Evolutionary conservation across 2,329 filamentous ascomycete genomes (phyloP).

Genomic region (Zymoseptoria pseudotritici): DNA sequence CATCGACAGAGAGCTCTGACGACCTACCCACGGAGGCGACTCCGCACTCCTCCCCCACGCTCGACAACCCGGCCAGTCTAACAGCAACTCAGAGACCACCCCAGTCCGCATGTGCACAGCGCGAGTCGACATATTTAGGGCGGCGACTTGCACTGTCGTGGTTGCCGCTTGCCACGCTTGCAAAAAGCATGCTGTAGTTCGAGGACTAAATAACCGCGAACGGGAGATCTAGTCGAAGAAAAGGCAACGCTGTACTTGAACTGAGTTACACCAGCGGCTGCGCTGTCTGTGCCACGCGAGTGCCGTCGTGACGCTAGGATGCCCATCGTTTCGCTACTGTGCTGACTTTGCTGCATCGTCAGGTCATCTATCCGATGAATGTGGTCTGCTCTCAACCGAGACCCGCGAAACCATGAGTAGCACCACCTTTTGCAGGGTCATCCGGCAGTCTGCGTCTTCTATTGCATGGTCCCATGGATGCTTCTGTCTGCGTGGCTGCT

Average conservation of each 20-base stretch:
- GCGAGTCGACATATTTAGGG: not conserved
- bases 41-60: not conserved
- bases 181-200: not conserved
- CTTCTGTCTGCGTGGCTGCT: not conserved
- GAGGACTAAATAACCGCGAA: not conserved
- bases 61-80: not conserved
- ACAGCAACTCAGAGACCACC: not conserved
- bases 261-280: not conserved
- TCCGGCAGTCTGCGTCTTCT: not conserved
- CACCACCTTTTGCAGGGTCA: not conserved
- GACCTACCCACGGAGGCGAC: not conserved
- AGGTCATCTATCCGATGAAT: not conserved
- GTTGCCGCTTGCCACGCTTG: not conserved
- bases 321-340: not conserved
- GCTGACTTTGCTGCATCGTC: not conserved
- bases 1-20: not conserved
- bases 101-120: not conserved
- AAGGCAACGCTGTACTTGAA: not conserved
- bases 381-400: not conserved
- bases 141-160: not conserved
- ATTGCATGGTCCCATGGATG: not conserved
- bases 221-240: not conserved
- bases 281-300: not conserved
- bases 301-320: not conserved
- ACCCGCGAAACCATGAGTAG: not conserved